Percentiles rank a stretch among this genome's conserved stretches.
Evolutionary conservation across 2,329 filamentous ascomycete species (phyloP).

Genomic region (Phoma sp.): DNA sequence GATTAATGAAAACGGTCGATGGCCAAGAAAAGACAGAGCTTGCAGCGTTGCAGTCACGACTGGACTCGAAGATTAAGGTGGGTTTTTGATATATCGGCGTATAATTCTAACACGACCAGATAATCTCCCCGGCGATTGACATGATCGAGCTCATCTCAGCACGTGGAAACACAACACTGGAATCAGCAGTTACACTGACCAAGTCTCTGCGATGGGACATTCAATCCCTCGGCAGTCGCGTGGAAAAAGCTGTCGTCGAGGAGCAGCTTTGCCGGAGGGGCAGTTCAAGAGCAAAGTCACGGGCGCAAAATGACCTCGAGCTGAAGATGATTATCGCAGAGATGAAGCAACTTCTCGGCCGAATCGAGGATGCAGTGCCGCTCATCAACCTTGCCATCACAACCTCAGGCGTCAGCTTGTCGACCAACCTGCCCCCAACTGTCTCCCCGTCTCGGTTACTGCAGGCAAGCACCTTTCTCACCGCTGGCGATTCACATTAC

Average conservation of each 20-base stretch:
- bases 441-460: conserved; percentile 90
- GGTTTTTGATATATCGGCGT: conserved; percentile 25
- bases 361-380: conserved; percentile 91
- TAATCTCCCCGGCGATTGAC: conserved; percentile 89
- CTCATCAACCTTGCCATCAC: conserved; percentile 93
- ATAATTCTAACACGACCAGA: conserved; percentile 55
- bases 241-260: conserved; percentile 72
- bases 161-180: conserved; percentile 79
- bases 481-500: conserved; percentile 85
- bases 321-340: conserved; percentile 74
- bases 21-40: conserved; percentile 77
- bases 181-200: conserved; percentile 83
- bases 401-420: conserved; percentile 87
- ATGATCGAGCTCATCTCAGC: conserved; percentile 88
- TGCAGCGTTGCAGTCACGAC: conserved; percentile 71
- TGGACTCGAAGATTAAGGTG: conserved; percentile 87
- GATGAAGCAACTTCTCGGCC: conserved; percentile 75
- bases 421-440: conserved; percentile 77
- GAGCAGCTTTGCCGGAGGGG: conserved; percentile 62
- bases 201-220: conserved; percentile 86
- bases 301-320: conserved; percentile 67
- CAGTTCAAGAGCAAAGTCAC: conserved; percentile 57
- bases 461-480: conserved; percentile 91
- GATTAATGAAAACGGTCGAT: conserved; percentile 69
- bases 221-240: conserved; percentile 75